These are phyloP conservation scores for Pseudogymnoascus sp. DNA, from an alignment of 2,329 filamentous ascomycete species.

Conservation along the genomic window DNA sequence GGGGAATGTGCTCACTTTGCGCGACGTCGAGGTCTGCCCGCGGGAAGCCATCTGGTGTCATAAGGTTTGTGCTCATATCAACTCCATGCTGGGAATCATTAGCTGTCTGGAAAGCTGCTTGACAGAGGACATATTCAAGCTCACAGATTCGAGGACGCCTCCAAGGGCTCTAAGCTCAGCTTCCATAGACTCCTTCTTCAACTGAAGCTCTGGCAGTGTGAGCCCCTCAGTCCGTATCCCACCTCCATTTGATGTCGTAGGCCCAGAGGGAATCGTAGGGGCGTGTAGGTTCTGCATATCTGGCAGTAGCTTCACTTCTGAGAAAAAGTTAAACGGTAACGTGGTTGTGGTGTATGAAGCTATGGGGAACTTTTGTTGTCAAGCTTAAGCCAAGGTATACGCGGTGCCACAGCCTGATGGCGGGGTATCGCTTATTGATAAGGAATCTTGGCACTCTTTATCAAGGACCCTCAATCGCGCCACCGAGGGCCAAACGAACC, in stretches of 20 bases:
- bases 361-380: neutral
- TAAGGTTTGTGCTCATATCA: conserved; percentile 80
- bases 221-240: conserved; percentile 53
- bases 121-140: conserved; percentile 21
- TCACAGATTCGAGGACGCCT: conserved; percentile 78
- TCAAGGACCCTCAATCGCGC: neutral
- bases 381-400: neutral
- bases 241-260: conserved; percentile 53
- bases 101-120: conserved; percentile 10
- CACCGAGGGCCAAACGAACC: neutral
- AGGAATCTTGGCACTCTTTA: neutral
- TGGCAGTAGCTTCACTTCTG: neutral
- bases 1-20: conserved; percentile 55
- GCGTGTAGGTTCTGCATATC: conserved; percentile 59
- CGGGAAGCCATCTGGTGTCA: conserved; percentile 85
- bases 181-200: conserved; percentile 77
- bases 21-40: conserved; percentile 90
- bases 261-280: conserved; percentile 69
- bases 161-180: conserved; percentile 78
- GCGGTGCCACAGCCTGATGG: conserved; percentile 4
- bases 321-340: neutral
- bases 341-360: neutral
- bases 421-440: conserved; percentile 4
- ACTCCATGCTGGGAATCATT: conserved; percentile 63
- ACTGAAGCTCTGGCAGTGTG: conserved; percentile 70